Evolutionary conservation across 1,284 basidiomycete genomes (phyloP), one percentile per base, ranked within the genome.

Genomic region (Ceratobasidium sp.): DNA sequence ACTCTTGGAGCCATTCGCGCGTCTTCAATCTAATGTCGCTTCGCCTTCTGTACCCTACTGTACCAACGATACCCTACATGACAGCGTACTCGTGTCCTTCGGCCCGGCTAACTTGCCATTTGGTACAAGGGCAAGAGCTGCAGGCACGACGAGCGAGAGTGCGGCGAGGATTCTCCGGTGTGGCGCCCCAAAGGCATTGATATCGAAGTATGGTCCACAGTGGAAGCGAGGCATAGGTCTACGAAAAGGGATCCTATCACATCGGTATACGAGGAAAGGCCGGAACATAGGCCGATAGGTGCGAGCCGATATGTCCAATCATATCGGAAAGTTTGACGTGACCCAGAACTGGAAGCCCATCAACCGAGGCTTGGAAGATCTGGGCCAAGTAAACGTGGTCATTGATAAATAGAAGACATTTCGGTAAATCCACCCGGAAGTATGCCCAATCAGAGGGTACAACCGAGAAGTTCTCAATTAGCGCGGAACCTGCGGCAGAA

Each of bases 341-440:
- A 45, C 54, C 54, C 13, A 33, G 54, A 58, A 7, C 8, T 33
- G 58, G 58, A 60, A 23, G 15, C 6, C 17, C 28, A 35, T n/a
- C 33, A 60, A 60, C 58, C 58, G 33, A 39, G 33, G 23, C 35
- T 33, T 33, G 58, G 35, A 6, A 20, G 33, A 20, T 60, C 39
- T 60, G 23, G 58, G 31, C 15, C 58, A 20, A 20, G 58, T 15
- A 60, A 39, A 60, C 35, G 58, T 37, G 58, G 17, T 39, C 4
- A 35, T 60, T 35, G 35, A 39, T n/a, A n/a, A 2, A 28, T n/a
- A 20, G 58, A 60, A 60, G 13, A 17, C 31, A 35, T 17, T 60
- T 60, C 58, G 33, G 58, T 42, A 56, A 23, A 58, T 69, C 58
- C 53, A 37, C 17, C 33, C 53, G 51, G 51, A 39, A 37, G 67